These are phyloP conservation scores for Prunus dulcis DNA, from an alignment of 306 rosid species.

Conservation along the genomic window DNA sequence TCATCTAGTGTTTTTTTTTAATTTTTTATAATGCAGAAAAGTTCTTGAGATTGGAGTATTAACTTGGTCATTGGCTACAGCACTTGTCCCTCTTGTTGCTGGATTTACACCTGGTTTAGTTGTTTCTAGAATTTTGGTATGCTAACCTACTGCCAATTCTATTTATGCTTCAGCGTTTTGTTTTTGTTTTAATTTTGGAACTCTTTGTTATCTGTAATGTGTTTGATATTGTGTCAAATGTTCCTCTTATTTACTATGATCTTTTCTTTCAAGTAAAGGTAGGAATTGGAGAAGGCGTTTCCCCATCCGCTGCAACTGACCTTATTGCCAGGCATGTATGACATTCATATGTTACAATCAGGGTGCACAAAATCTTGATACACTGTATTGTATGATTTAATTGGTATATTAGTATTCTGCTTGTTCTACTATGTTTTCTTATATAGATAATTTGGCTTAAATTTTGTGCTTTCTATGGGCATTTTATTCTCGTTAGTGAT, in stretches of 20 bases:
- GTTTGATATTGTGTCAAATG: slow-evolving; percentile 15
- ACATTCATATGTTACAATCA: slow-evolving; percentile 21
- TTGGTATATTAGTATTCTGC: not conserved
- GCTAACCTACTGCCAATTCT: slow-evolving; percentile 18
- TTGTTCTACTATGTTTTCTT: not conserved
- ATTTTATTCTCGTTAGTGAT: not conserved
- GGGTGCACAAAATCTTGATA: slow-evolving; percentile 12
- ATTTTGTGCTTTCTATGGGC: not conserved
- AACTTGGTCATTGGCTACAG: slow-evolving; percentile 87
- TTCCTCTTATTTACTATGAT: slow-evolving; percentile 21
- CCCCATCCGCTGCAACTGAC: slow-evolving; percentile 99
- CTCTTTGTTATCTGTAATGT: not conserved
- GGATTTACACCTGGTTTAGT: slow-evolving; percentile 86
- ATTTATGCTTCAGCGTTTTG: not conserved
- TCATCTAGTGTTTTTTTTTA: slow-evolving; percentile 14
- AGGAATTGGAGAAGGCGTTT: slow-evolving; percentile 99
- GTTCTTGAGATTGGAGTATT: slow-evolving; percentile 85
- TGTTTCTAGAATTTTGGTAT: slow-evolving; percentile 79
- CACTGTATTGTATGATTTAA: slow-evolving; percentile 10
- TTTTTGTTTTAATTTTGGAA: not conserved
- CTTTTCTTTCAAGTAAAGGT: slow-evolving; percentile 51
- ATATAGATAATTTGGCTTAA: not conserved
- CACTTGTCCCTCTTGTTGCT: slow-evolving; percentile 77
- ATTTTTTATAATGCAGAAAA: slow-evolving; percentile 50
- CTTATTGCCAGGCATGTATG: slow-evolving; percentile 94